A percentile compares a stretch with the other conserved stretches of the same genome.
These are phyloP conservation scores for Bathelium albidoporum DNA, from an alignment of 495 filamentous ascomycete genomes.

Conservation along the genomic window DNA sequence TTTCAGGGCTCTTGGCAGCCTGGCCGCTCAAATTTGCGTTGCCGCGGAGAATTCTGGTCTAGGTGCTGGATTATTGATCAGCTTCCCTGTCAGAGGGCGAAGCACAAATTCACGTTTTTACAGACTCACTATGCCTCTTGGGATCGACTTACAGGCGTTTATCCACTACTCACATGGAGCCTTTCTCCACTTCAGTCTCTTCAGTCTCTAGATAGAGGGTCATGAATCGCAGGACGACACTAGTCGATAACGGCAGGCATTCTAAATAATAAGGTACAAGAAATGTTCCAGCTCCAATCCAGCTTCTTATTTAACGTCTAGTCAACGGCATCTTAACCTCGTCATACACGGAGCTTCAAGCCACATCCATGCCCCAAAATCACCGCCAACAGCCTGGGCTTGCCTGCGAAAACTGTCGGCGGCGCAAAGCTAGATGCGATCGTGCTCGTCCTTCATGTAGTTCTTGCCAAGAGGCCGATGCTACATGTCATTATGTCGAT, in stretches of 20 bases:
- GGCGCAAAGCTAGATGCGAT: background rate
- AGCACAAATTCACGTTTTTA: no score
- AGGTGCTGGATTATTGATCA: no score
- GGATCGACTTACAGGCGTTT: background rate
- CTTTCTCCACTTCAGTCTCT: no score
- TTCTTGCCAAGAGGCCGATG: background rate
- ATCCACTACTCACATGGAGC: no score
- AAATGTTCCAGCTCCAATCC: background rate
- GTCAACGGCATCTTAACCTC: background rate
- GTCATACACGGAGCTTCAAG: background rate
- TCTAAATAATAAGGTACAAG: background rate
- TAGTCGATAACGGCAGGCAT: background rate
- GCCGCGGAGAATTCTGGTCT: no score
- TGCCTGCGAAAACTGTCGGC: background rate
- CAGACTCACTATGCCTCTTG: background rate
- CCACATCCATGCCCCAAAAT: background rate
- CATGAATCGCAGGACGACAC: background rate
- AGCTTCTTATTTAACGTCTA: background rate
- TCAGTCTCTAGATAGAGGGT: background rate
- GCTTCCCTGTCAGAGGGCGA: no score
- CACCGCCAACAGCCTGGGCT: background rate
- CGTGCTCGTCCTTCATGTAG: background rate
- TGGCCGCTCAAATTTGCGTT: no score
- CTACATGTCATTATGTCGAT: background rate
- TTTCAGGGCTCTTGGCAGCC: no score